These are phyloP conservation scores for Erodium maritimum DNA, from an alignment of 345 rosid genomes.

Conservation along the genomic window DNA sequence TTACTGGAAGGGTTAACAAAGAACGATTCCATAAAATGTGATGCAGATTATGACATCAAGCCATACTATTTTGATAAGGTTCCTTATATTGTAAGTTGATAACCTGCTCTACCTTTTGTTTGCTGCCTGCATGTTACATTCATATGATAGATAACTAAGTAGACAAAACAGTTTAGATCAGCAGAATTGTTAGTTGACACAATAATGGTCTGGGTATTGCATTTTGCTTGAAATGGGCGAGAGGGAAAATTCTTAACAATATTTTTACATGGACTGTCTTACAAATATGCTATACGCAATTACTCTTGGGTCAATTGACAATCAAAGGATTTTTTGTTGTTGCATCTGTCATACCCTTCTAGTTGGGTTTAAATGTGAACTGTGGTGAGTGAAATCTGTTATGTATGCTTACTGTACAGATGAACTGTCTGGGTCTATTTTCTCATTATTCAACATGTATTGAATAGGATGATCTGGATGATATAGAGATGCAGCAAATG, in stretches of 20 bases:
- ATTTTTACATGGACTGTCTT: too few relatives aligned
- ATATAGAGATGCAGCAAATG: conserved; percentile 39
- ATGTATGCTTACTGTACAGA: neutral
- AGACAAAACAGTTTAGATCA: neutral
- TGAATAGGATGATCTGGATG: conserved; percentile 48
- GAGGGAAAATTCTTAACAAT: too few relatives aligned
- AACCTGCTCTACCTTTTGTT: neutral
- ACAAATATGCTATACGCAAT: too few relatives aligned
- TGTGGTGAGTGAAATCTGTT: neutral
- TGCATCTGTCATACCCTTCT: too few relatives aligned
- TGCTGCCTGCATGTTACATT: neutral
- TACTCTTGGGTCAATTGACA: too few relatives aligned
- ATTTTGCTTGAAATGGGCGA: too few relatives aligned
- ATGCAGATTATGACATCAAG: conserved; percentile 45
- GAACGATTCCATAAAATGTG: conserved; percentile 18
- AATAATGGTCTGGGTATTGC: neutral
- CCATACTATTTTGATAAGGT: conserved; percentile 41
- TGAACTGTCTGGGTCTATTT: neutral
- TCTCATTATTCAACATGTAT: neutral
- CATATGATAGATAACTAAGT: neutral
- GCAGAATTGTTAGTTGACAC: neutral
- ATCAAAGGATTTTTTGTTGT: too few relatives aligned
- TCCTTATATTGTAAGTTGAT: conserved; percentile 42
- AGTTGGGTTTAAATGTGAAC: too few relatives aligned
- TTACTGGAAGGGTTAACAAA: conserved; percentile 53